phyloP scores from a whole-genome alignment of 1,284 basidiomycete species.

The Athelia psychrophila region DNA sequence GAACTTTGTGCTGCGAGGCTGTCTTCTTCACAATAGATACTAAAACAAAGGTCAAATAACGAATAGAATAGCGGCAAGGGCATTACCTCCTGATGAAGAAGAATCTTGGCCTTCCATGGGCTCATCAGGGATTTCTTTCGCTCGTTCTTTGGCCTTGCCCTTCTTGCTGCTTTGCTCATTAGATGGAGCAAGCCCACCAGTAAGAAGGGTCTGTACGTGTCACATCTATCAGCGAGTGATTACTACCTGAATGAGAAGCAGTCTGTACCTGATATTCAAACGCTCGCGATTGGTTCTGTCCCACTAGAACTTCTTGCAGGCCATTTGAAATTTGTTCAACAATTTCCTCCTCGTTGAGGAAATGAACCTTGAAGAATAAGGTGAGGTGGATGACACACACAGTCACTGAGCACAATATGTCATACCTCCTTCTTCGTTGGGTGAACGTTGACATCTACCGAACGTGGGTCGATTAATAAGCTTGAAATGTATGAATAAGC shows the following conservation, averaged over 20 bases:
- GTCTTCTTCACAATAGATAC: constrained; percentile 40
- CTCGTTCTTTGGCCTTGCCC: constrained; percentile 41
- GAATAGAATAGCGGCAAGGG: not conserved
- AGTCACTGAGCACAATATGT: no score
- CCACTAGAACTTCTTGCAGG: constrained; percentile 66
- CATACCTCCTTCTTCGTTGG: constrained; percentile 90
- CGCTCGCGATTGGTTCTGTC: constrained; percentile 65
- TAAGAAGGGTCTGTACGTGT: constrained; percentile 54
- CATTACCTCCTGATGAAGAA: not conserved
- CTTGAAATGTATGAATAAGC: constrained; percentile 33
- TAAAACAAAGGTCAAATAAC: constrained; percentile 1
- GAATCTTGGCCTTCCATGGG: constrained; percentile 20
- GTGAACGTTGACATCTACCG: constrained; percentile 97
- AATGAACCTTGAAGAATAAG: constrained; percentile 52
- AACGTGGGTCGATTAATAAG: constrained; percentile 80
- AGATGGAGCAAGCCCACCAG: constrained; percentile 42
- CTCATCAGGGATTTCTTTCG: constrained; percentile 32
- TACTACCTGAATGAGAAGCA: not conserved
- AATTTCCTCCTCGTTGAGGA: constrained; percentile 90
- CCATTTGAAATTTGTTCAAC: constrained; percentile 78
- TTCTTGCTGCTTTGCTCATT: constrained; percentile 30
- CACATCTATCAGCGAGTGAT: not conserved
- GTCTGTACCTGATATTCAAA: constrained; percentile 81
- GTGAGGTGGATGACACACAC: no score
- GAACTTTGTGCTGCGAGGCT: constrained; percentile 87